These are phyloP conservation scores for Boletus vermiculosoides DNA, from an alignment of 768 basidiomycete genomes.

Conservation along the genomic window DNA sequence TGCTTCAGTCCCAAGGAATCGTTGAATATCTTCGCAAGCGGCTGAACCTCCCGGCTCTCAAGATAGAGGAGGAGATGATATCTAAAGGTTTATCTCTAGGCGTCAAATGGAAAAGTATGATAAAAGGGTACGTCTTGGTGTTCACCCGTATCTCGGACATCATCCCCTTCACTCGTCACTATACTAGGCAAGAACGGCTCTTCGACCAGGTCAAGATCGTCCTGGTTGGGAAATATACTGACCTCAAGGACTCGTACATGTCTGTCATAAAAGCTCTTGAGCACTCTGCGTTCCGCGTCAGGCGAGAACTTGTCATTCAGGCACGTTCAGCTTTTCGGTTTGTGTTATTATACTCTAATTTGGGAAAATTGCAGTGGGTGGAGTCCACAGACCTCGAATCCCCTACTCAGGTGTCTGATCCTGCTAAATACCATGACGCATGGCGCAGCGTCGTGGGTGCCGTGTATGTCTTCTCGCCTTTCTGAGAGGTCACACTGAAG, in stretches of 20 bases:
- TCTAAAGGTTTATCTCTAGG: conserved; percentile 66
- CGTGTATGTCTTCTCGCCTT: conserved; percentile 47
- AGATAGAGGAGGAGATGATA: conserved; percentile 53
- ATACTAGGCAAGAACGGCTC: conserved; percentile 81
- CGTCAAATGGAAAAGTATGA: conserved; percentile 79
- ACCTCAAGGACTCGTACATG: conserved; percentile 98
- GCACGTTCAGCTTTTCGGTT: conserved; percentile 42
- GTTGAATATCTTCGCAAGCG: conserved; percentile 78
- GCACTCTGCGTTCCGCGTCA: conserved; percentile 93
- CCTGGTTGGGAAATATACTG: conserved; percentile 96
- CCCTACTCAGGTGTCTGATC: conserved; percentile 71
- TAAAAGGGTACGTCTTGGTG: conserved; percentile 57
- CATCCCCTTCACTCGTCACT: conserved; percentile 2
- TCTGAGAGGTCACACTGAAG: conserved; percentile 11
- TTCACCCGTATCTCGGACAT: background rate
- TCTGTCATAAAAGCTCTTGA: conserved; percentile 95
- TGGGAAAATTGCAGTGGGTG: conserved; percentile 70
- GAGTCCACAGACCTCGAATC: conserved; percentile 91
- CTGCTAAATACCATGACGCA: conserved; percentile 91
- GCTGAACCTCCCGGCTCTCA: conserved; percentile 64
- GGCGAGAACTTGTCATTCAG: conserved; percentile 76
- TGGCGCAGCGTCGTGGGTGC: conserved; percentile 92
- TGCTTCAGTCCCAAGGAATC: conserved; percentile 92
- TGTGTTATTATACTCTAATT: conserved; percentile 6
- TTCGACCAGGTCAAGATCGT: conserved; percentile 88